Percentiles rank a stretch among this genome's conserved stretches.
Conservation (phyloP, 352 stramenopile species). For the Globisporangium viniferum region DNA sequence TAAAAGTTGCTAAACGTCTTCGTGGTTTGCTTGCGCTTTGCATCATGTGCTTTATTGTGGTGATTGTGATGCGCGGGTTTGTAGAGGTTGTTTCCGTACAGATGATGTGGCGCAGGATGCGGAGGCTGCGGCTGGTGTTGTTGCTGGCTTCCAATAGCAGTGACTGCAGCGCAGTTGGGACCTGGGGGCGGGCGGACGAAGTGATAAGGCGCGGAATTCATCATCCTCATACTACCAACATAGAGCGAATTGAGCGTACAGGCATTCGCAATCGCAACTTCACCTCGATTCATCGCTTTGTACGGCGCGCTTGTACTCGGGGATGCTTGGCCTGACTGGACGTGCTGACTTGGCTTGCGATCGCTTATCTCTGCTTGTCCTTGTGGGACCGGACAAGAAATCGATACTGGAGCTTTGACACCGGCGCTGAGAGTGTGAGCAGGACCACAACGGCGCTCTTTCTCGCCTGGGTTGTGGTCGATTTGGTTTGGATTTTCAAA, state of each 20-base stretch:
- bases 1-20: neutral
- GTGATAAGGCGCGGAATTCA: slow-evolving; percentile 4
- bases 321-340: neutral
- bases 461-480: neutral
- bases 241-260: slow-evolving; percentile 22
- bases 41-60: neutral
- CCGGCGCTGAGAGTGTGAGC: neutral
- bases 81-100: slow-evolving; percentile 10
- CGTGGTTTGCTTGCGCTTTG: neutral
- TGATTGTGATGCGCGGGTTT: neutral
- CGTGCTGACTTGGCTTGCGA: neutral
- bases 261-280: slow-evolving; percentile 43
- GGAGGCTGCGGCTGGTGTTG: slow-evolving; percentile 4
- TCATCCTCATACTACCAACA: slow-evolving; percentile 7
- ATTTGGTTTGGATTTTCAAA: slow-evolving; percentile 2
- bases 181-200: neutral
- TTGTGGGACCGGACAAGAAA: neutral
- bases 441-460: neutral
- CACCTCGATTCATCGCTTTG: slow-evolving; percentile 19
- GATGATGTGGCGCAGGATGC: slow-evolving; percentile 11
- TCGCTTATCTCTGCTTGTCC: neutral
- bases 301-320: neutral
- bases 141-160: neutral
- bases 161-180: neutral
- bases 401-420: neutral